Base-by-base conservation (phyloP, 352 stramenopile species). In the Lagenidium giganteum region DNA sequence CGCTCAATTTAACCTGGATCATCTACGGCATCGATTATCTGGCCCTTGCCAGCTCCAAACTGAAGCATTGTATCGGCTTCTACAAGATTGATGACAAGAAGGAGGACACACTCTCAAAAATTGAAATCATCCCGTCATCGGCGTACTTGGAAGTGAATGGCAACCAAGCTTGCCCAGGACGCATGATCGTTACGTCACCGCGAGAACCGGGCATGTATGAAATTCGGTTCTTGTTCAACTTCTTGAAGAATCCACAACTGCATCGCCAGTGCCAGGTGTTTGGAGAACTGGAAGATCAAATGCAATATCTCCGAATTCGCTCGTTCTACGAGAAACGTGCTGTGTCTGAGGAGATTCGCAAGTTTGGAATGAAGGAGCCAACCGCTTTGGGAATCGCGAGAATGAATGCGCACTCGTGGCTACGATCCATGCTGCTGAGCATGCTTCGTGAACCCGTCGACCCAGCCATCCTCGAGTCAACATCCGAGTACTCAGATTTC, bases 141-240 rank as follows among this genome's bases (percentile, higher is more conserved):
- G 70, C 67, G 21, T 83, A 79, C 35, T 38, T 81, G 0, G 36
- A 78, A 30, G 54, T 61, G 5, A 38, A 59, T 5, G 60, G 66
- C 3, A 60, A 42, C 20, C 54, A 66, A 14, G 67, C 67, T 0
- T 72, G 64, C 3, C 53, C 67, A 4, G 70, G 70, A 0, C 58
- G 70, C 0, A 79, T 83, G 67, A 57, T 61, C 1, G 65, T 74
- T 1, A 70, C 45, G 9, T 60, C 67, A 0, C 67, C 70, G 9
- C 54, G 47, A 7, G 67, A 83, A 23, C 65, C 67, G 2, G 70
- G 70, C 1, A 60, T 83, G 20, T 83, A 83, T 47, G 70, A 83
- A 40, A 69, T 83, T 16, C 70, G 67, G 0, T 83, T 83, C 51
- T 41, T 83, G 20, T 77, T 81, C 47, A 83, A 83, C 36, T 81